Base-by-base conservation (phyloP, 2,329 filamentous ascomycete species). In the Parasarocladium wereldwijsianum region DNA sequence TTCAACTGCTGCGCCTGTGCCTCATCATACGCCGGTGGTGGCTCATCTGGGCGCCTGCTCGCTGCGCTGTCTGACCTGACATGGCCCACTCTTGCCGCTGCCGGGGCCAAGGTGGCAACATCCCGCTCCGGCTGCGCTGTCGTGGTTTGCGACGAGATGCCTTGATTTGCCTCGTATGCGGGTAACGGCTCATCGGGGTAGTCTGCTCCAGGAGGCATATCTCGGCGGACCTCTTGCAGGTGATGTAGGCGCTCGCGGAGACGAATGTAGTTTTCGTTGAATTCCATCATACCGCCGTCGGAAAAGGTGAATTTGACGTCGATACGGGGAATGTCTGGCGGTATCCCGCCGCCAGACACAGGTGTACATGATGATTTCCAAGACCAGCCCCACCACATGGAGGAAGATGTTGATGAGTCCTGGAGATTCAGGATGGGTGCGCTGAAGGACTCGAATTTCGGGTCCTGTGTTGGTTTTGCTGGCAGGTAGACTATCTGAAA, bases 241-340 rank as follows among this genome's bases (percentile, higher is more conserved):
- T 94, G 83, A 39, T 78, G 69, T 33, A 93, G 58, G 6, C 84
- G 70, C 47, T 93, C 86, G 47, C 83, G 85, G 39, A 94, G 74
- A 33, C 79, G 66, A 43, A 92, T 83, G 46, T 86, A 93, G 31
- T 71, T 71, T 29, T 72, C 70, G 43, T 86, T 77, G 47, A 93
- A 96, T 42, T 93, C 85, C 50, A 80, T 90, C 34, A 86, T 86
- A n/a, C 87, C 87, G 24, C 87, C 87, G 38, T 96, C 86, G 48
- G 85, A 86, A 62, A 96, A 96, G 14, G 77, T 85, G 43, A 94
- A 66, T 49, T 81, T 85, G 40, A 93, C 54, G 44, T 90, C 83
- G 24, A 93, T 63, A 17, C 76, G 72, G 12, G 76, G 67, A 37
- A 83, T 66, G 14, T 77, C 63, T 5, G 76, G 57, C 1, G 86